Percentiles rank a stretch among this genome's conserved stretches.
Conservation (phyloP, 371 early-diverging fungal genomes). For the Mucor velutinosus region DNA sequence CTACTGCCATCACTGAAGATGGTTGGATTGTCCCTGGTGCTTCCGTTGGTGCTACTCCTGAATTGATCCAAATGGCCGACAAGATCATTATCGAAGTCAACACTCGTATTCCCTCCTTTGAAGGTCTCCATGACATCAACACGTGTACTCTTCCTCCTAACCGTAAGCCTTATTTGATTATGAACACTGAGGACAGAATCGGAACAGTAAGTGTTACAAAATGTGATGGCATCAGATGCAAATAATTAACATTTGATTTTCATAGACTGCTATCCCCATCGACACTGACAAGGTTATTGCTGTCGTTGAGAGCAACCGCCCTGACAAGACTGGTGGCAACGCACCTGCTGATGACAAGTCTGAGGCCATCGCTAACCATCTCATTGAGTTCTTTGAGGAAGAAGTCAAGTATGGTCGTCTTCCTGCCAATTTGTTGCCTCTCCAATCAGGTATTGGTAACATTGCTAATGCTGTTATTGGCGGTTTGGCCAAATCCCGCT, state of each 20-base stretch:
- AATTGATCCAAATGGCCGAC: constrained; percentile 55
- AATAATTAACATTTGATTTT: constrained; percentile 5
- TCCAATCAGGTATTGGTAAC: constrained; percentile 61
- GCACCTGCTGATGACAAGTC: constrained; percentile 46
- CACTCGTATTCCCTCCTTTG: constrained; percentile 55
- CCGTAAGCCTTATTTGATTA: constrained; percentile 54
- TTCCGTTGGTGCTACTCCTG: constrained; percentile 58
- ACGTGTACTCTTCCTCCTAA: constrained; percentile 44
- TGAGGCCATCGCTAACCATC: constrained; percentile 48
- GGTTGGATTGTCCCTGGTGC: constrained; percentile 60
- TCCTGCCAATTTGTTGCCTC: constrained; percentile 48
- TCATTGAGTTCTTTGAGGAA: constrained; percentile 55
- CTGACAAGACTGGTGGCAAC: constrained; percentile 51
- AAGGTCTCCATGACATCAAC: constrained; percentile 56
- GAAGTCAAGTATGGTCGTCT: constrained; percentile 57
- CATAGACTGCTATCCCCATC: constrained; percentile 50
- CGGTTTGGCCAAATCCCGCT: constrained; percentile 52
- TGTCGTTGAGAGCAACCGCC: constrained; percentile 49
- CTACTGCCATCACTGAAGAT: constrained; percentile 59
- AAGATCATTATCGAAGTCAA: constrained; percentile 60
- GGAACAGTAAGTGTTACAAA: constrained; percentile 41
- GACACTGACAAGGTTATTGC: constrained; percentile 55
- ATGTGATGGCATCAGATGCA: neutral
- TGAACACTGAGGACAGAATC: constrained; percentile 53
- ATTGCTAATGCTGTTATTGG: constrained; percentile 61